Evolutionary conservation across 768 basidiomycete species (phyloP), one percentile per base, ranked within the genome.

Genomic region (Hebeloma cylindrosporum): DNA sequence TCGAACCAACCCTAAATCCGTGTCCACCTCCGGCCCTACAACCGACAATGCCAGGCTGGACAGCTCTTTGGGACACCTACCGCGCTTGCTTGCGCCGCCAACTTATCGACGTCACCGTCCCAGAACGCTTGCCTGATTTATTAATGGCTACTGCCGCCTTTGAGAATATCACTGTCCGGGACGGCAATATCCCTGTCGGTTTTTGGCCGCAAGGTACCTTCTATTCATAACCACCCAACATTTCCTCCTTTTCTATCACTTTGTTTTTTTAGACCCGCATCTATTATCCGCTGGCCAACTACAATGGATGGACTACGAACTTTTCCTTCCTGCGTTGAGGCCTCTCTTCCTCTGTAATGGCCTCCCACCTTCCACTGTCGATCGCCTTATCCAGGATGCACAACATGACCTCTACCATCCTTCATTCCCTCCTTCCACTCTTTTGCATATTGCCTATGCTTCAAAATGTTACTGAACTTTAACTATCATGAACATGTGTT

Each of bases 261-360:
- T 17, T 16, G 20, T 40, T 37, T 30, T 32, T 33, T 37, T 37
- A 43, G 84, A 85, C 61, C 69, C 72, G 6, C 65, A 74, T 40
- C 69, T 76, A 26, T 71, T 85, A 26, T 83, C 80, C 17, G 74
- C 83, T 37, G 84, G 82, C 5, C 82, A 86, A 54, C 63, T 86
- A 16, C 81, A 83, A 29, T 86, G 85, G 85, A 79, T 85, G 80
- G 77, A 79, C 49, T 80, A 78, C 53, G 85, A 86, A 51, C 69
- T 78, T 17, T 71, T 85, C 49, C 67, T 86, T 27, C 81, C 81
- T 23, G 80, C 82, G 3, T 60, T 86, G 48, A 77, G 74, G 41
- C 81, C 82, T 10, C 67, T 83, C 29, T 76, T 85, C 57, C 61
- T 83, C 36, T 68, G 70, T 31, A 63, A 69, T 35, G 80, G 77